These are phyloP conservation scores for Cladophialophora carrionii DNA, from an alignment of 2,329 filamentous ascomycete species.

Conservation along the genomic window DNA sequence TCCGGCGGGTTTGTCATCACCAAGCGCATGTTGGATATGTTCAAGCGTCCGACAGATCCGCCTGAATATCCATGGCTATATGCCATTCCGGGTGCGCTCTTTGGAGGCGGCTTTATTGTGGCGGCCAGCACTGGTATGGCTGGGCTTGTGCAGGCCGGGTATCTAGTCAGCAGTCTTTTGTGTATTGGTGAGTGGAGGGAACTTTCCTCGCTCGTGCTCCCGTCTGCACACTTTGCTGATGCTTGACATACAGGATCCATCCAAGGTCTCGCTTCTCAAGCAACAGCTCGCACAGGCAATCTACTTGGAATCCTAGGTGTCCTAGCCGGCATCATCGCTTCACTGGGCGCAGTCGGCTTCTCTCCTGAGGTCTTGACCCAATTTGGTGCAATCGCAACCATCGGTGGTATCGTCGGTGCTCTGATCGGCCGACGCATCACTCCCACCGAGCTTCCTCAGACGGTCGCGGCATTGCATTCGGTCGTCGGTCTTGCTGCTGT, in stretches of 20 bases:
- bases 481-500: slow-evolving; percentile 89
- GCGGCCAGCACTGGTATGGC: slow-evolving; percentile 80
- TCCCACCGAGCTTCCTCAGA: slow-evolving; percentile 84
- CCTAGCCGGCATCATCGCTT: slow-evolving; percentile 78
- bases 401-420: slow-evolving; percentile 66
- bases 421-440: slow-evolving; percentile 85
- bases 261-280: slow-evolving; percentile 77
- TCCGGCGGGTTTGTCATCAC: slow-evolving; percentile 89
- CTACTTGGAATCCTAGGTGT: slow-evolving; percentile 86
- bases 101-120: slow-evolving; percentile 78
- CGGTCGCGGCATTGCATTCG: slow-evolving; percentile 84
- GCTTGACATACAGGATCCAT: slow-evolving; percentile 57
- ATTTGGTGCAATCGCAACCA: slow-evolving; percentile 73
- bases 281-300: slow-evolving; percentile 82
- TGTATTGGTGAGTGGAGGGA: slow-evolving; percentile 61
- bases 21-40: slow-evolving; percentile 93
- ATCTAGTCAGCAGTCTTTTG: slow-evolving; percentile 79
- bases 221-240: background rate
- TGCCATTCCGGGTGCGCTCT: slow-evolving; percentile 73
- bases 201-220: background rate
- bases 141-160: slow-evolving; percentile 83
- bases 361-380: slow-evolving; percentile 76
- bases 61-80: slow-evolving; percentile 89
- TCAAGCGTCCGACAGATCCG: slow-evolving; percentile 80
- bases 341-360: slow-evolving; percentile 79